Base-by-base conservation (phyloP, 768 basidiomycete species). In the Tricholoma sp. region DNA sequence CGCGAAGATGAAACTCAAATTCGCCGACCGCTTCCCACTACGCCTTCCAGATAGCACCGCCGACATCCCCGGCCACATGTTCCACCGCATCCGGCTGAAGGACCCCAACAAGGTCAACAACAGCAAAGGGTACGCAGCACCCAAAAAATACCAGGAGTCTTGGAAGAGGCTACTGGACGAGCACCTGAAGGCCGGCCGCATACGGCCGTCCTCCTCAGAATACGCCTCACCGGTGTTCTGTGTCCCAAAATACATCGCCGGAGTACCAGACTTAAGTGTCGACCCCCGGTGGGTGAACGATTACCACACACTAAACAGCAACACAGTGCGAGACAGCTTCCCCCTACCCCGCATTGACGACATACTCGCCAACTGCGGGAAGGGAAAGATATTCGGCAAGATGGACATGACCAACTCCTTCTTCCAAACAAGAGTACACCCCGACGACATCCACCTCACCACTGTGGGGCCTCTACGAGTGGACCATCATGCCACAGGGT, bases 231-330 rank as follows among this genome's bases (percentile, higher is more conserved):
- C 9, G 14, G 34, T 10, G 9, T 35, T 35, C 66, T 29, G 37
- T 39, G 37, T 39, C 12, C 37, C 37, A 1, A 39, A 39, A 39
- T 39, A 16, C 16, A 35, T 35, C 3, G 14, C 9, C 4, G 14
- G 34, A 35, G 9, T 35, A 35, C 34, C 9, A n/a, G 39, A 41
- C 39, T n/a, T 41, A 41, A 41, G 2, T n/a, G 7, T 41, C 16
- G 3, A 12, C 39, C 39, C 34, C 0, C 58, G 60, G 0, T 70
- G 67, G 72, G 69, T 74, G 0, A 73, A 72, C 29, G 64, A 74
- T 12, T 74, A 64, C 39, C 61, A 64, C 0, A 0, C 43, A 0
- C 47, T 74, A 0, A 74, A 74, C 32, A 35, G 34, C 9, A 35
- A 35, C 34, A 35, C 34, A 4, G 34, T 35, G 3, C 9, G 14